Conservation (phyloP, 352 stramenopile genomes). For the Peronospora farinosa region DNA sequence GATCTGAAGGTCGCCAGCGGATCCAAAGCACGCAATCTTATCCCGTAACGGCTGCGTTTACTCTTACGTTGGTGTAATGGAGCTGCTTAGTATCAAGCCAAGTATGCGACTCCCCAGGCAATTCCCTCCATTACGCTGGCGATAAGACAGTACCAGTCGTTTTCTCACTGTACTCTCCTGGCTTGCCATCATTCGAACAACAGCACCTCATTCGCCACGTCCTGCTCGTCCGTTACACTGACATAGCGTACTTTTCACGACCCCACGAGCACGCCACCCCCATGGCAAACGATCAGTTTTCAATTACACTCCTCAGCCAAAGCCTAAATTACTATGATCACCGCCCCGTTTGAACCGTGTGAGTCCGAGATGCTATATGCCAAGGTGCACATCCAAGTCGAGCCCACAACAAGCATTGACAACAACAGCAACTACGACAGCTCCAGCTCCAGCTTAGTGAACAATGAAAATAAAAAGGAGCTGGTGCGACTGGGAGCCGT, state of each 20-base stretch:
- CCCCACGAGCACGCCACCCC: slow-evolving; percentile 5
- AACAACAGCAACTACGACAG: slow-evolving; percentile 5
- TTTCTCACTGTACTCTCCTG: slow-evolving; percentile 15
- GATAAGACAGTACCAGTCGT: slow-evolving; percentile 17
- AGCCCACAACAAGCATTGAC: background rate
- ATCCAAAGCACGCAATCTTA: slow-evolving; percentile 17
- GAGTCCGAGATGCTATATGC: slow-evolving; percentile 17
- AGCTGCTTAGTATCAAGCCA: background rate
- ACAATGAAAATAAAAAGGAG: slow-evolving; percentile 23
- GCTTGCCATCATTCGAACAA: slow-evolving; percentile 23
- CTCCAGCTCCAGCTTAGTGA: slow-evolving; percentile 6
- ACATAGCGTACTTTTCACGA: slow-evolving; percentile 16
- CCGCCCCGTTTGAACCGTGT: slow-evolving; percentile 11
- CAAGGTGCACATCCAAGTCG: slow-evolving; percentile 15
- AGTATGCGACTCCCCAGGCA: background rate
- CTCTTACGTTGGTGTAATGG: background rate
- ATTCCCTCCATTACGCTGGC: slow-evolving; percentile 7
- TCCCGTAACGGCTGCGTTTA: slow-evolving; percentile 9
- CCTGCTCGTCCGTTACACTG: background rate
- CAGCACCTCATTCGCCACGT: background rate
- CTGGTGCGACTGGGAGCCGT: slow-evolving; percentile 31
- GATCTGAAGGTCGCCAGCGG: background rate
- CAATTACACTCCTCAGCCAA: slow-evolving; percentile 7
- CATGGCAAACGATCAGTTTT: slow-evolving; percentile 8
- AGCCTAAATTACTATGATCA: slow-evolving; percentile 18